A percentile compares a stretch with the other conserved stretches of the same genome.
Evolutionary conservation across 805 yeast genomes (phyloP).

Genomic region (Zygosaccharomyces gambellarensis): DNA sequence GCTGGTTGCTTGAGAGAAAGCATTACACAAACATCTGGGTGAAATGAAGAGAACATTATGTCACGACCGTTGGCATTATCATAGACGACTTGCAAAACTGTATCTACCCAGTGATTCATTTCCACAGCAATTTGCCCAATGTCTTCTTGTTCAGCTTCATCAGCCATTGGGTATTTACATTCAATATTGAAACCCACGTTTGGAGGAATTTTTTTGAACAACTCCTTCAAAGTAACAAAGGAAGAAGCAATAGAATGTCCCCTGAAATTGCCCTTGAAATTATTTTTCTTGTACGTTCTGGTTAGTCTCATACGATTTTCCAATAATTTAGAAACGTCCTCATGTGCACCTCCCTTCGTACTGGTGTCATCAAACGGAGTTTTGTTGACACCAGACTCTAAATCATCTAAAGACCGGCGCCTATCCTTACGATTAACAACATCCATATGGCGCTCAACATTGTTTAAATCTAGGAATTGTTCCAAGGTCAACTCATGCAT

Average conservation of each 20-base stretch:
- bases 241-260: slow-evolving; percentile 88
- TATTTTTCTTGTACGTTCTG: slow-evolving; percentile 79
- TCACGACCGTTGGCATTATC: slow-evolving; percentile 78
- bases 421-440: slow-evolving; percentile 14
- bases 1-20: slow-evolving; percentile 88
- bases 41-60: slow-evolving; percentile 85
- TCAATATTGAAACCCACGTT: slow-evolving; percentile 92
- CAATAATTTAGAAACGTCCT: slow-evolving; percentile 9
- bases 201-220: slow-evolving; percentile 74
- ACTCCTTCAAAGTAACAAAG: slow-evolving; percentile 81
- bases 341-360: slow-evolving; percentile 8
- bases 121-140: slow-evolving; percentile 83
- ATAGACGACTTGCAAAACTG: slow-evolving; percentile 72
- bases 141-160: slow-evolving; percentile 83
- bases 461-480: slow-evolving; percentile 64
- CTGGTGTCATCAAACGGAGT: slow-evolving; percentile 6
- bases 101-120: slow-evolving; percentile 82
- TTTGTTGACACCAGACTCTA: slow-evolving; percentile 16
- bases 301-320: slow-evolving; percentile 73
- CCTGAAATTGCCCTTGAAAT: slow-evolving; percentile 88
- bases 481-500: slow-evolving; percentile 90
- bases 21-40: slow-evolving; percentile 86
- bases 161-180: slow-evolving; percentile 91
- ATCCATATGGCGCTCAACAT: slow-evolving; percentile 20
- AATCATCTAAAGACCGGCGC: slow-evolving; percentile 30